Evolutionary conservation across 1,139 yeast species (phyloP).

Genomic region (Yamadazyma blattariae): DNA sequence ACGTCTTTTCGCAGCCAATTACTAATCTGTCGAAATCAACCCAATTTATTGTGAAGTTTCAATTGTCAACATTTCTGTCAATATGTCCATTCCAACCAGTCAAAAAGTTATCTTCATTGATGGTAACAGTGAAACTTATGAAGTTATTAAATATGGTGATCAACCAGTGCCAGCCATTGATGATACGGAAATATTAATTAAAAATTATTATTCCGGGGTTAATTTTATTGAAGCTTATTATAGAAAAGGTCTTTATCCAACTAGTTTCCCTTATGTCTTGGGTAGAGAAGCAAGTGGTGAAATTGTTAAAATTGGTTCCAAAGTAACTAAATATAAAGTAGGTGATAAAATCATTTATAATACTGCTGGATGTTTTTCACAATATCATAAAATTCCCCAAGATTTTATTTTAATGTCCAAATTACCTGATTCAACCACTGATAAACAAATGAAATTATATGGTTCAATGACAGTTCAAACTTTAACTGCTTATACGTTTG

Average conservation of each 20-base stretch:
- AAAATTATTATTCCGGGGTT: conserved; percentile 72
- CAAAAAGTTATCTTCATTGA: conserved; percentile 60
- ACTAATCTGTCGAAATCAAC: too few species aligned
- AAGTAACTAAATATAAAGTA: conserved; percentile 52
- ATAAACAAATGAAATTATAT: conserved; percentile 42
- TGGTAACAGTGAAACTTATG: conserved; percentile 46
- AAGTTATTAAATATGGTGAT: conserved; percentile 43
- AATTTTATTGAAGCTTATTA: conserved; percentile 83
- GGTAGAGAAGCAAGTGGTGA: conserved; percentile 88
- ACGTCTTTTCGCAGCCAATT: too few species aligned
- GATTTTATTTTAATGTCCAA: conserved; percentile 34
- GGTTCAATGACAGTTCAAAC: conserved; percentile 71
- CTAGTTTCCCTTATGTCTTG: conserved; percentile 54
- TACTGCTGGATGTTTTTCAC: conserved; percentile 58
- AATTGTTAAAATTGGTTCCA: conserved; percentile 64
- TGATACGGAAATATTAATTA: conserved; percentile 59
- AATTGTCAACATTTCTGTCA: too few species aligned
- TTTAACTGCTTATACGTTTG: conserved; percentile 72
- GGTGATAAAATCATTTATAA: conserved; percentile 75
- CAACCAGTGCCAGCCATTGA: conserved; percentile 57
- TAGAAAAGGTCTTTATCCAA: conserved; percentile 72
- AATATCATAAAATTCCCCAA: conserved; percentile 55
- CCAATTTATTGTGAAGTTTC: too few species aligned
- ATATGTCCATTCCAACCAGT: conserved; percentile 44
- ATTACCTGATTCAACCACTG: conserved; percentile 46